These are phyloP conservation scores for Phallus indusiatus DNA, from an alignment of 768 basidiomycete genomes.

Conservation along the genomic window DNA sequence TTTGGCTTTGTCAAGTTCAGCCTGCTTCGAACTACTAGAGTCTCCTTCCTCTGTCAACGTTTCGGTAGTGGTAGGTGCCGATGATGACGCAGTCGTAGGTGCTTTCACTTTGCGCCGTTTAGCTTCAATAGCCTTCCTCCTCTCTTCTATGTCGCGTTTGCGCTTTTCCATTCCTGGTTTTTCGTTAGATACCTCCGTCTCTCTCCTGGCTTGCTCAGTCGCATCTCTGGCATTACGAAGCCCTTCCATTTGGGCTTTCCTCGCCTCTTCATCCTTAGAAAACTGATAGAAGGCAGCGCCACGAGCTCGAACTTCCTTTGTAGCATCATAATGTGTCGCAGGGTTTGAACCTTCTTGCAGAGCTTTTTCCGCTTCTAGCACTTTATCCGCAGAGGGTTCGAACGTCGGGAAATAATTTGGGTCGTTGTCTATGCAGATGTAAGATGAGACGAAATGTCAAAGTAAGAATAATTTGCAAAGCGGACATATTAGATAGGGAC, in stretches of 20 bases:
- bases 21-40: conserved; percentile 10
- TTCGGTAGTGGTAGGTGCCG: neutral
- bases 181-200: conserved; percentile 38
- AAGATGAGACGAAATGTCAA: neutral
- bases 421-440: conserved; percentile 53
- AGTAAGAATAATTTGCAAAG: conserved; percentile 13
- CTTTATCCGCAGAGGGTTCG: conserved; percentile 70
- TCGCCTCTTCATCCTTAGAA: conserved; percentile 72
- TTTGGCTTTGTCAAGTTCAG: conserved; percentile 10
- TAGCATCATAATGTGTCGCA: conserved; percentile 72
- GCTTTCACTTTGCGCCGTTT: conserved; percentile 49
- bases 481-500: conserved; percentile 49
- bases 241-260: conserved; percentile 76
- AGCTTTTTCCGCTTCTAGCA: conserved; percentile 64
- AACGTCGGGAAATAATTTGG: conserved; percentile 83
- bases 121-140: conserved; percentile 52
- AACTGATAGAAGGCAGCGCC: conserved; percentile 93
- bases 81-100: neutral
- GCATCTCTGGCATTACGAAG: conserved; percentile 58
- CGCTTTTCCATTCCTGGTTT: conserved; percentile 33
- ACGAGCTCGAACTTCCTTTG: conserved; percentile 72
- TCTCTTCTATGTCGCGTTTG: conserved; percentile 57
- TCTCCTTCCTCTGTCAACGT: neutral
- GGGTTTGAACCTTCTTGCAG: conserved; percentile 66
- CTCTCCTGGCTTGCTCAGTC: conserved; percentile 54